phyloP scores from a whole-genome alignment of 2,329 filamentous ascomycete genomes.

The Ophiocordyceps polyrhachis-furcata region DNA sequence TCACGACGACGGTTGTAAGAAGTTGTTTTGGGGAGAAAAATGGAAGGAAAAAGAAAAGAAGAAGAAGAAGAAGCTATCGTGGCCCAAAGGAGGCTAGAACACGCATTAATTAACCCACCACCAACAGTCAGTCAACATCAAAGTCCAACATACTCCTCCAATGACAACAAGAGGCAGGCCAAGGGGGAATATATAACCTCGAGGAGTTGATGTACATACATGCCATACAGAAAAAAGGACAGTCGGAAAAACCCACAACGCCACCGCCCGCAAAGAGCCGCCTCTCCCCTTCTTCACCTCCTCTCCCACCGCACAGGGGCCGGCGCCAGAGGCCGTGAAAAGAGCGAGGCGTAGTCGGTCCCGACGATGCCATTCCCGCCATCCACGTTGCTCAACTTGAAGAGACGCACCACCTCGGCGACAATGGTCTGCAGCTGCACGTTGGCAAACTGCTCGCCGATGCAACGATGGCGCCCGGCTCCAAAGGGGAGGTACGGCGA shows the following conservation, averaged over 20 bases:
- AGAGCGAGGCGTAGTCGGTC: constrained; percentile 52
- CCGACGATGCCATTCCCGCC: constrained; percentile 50
- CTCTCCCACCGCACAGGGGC: constrained; percentile 60
- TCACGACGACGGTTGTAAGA: too few relatives aligned
- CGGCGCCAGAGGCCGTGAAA: constrained; percentile 54
- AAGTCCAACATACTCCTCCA: too few relatives aligned
- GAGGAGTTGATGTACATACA: too few relatives aligned
- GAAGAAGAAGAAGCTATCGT: background rate
- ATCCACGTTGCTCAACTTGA: constrained; percentile 62
- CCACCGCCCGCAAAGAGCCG: background rate
- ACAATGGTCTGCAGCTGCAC: constrained; percentile 77
- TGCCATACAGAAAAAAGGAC: too few relatives aligned
- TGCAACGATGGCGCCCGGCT: constrained; percentile 81
- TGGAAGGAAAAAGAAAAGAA: too few relatives aligned
- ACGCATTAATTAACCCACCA: background rate
- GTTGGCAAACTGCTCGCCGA: constrained; percentile 93
- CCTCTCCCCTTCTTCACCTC: constrained; percentile 18
- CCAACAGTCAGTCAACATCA: too few relatives aligned
- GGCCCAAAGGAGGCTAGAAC: background rate
- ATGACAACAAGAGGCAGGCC: background rate
- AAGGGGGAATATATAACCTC: background rate
- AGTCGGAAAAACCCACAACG: background rate
- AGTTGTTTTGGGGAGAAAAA: too few relatives aligned
- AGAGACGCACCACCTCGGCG: constrained; percentile 54
- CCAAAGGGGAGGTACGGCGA: constrained; percentile 91